phyloP scores from a whole-genome alignment of 139 green algal species.

The Chlorella sp. region DNA sequence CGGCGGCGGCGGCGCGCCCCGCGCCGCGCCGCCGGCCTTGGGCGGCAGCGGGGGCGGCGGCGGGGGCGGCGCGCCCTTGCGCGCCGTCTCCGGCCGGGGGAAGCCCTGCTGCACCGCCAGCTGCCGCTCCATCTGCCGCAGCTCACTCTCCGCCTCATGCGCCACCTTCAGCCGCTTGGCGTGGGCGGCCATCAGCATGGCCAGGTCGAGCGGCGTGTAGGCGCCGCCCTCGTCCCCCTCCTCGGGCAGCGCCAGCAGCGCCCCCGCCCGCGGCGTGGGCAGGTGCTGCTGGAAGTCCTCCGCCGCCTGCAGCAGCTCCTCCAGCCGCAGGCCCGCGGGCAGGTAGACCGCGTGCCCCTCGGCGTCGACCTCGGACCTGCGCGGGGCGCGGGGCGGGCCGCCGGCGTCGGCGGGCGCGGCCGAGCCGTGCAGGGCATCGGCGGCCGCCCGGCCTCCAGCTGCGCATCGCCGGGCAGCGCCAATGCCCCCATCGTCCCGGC shows the following conservation, averaged over 20 bases:
- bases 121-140: slow-evolving; percentile 26
- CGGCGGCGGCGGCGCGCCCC: neutral
- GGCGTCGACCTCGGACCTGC: slow-evolving; percentile 10
- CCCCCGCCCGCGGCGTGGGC: slow-evolving; percentile 1
- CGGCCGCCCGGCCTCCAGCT: too few relatives aligned
- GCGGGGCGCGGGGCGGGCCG: too few relatives aligned
- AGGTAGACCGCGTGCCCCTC: slow-evolving; percentile 25
- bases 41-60: neutral
- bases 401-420: too few relatives aligned
- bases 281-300: slow-evolving; percentile 28
- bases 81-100: slow-evolving; percentile 8
- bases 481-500: too few relatives aligned
- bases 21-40: neutral
- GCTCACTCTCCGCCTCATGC: neutral
- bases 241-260: neutral
- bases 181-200: slow-evolving; percentile 24
- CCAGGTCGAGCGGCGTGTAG: slow-evolving; percentile 35
- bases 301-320: slow-evolving; percentile 24
- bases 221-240: neutral
- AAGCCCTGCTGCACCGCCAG: slow-evolving; percentile 27
- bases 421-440: too few relatives aligned
- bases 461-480: too few relatives aligned
- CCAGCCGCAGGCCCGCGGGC: slow-evolving; percentile 20
- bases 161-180: slow-evolving; percentile 27
- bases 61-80: neutral